Percentiles rank a stretch among this genome's conserved stretches.
These are phyloP conservation scores for Penicillium ucsense DNA, from an alignment of 495 filamentous ascomycete genomes.

Conservation along the genomic window DNA sequence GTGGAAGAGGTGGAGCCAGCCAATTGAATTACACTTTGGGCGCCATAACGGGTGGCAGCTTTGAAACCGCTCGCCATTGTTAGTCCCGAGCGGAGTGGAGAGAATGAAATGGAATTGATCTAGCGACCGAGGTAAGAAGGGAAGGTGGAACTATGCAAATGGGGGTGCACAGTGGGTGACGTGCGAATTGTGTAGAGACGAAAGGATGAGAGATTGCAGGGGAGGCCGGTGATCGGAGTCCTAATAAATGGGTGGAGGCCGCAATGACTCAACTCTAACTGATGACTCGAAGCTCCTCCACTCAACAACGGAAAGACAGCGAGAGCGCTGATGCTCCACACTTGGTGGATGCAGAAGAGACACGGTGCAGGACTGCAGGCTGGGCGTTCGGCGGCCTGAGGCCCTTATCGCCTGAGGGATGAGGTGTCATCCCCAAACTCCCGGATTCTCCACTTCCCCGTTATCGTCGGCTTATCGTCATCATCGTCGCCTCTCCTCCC, in stretches of 20 bases:
- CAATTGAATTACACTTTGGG: slow-evolving; percentile 26
- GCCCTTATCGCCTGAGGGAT: not conserved
- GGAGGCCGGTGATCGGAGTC: slow-evolving; percentile 1
- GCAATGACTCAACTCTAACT: slow-evolving; percentile 15
- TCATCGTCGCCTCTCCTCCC: slow-evolving; percentile 5
- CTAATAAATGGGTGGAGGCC: slow-evolving; percentile 2
- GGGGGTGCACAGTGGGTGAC: slow-evolving; percentile 5
- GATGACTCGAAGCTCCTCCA: no score
- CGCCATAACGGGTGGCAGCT: slow-evolving; percentile 45
- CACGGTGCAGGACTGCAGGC: no score
- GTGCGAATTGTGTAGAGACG: slow-evolving; percentile 1
- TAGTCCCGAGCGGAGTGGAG: not conserved
- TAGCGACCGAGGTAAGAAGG: not conserved
- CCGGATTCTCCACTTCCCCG: slow-evolving; percentile 11
- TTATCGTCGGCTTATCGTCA: slow-evolving; percentile 19
- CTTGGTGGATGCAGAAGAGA: no score
- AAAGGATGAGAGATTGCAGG: not conserved
- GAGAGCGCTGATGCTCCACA: no score
- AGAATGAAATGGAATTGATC: not conserved
- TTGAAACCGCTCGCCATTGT: slow-evolving; percentile 34
- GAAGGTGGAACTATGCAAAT: not conserved
- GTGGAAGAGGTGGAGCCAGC: slow-evolving; percentile 22
- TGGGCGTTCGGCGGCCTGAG: slow-evolving; percentile 2
- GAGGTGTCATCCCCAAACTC: slow-evolving; percentile 1
- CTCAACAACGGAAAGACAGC: no score